phyloP scores from a whole-genome alignment of 1,139 yeast genomes.

The Schwanniomyces etchellsii region DNA sequence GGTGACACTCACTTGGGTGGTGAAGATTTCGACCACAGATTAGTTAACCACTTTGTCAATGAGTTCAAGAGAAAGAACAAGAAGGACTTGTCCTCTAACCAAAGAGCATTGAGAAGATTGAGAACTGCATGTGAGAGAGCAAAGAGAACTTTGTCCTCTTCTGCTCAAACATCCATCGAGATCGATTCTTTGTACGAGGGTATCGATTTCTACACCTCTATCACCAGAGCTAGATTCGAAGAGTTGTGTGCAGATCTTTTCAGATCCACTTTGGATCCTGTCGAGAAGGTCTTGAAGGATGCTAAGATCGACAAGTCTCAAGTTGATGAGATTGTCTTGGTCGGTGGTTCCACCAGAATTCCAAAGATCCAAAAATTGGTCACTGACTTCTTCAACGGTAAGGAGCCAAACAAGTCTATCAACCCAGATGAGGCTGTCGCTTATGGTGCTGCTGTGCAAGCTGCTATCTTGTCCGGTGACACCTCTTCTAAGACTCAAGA shows the following conservation, averaged over 20 bases:
- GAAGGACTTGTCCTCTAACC: slow-evolving; percentile 82
- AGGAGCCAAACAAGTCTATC: slow-evolving; percentile 90
- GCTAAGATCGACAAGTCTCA: slow-evolving; percentile 84
- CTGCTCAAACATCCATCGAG: slow-evolving; percentile 93
- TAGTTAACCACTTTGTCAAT: slow-evolving; percentile 74
- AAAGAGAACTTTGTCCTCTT: slow-evolving; percentile 95
- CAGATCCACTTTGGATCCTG: slow-evolving; percentile 95
- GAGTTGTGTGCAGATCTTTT: slow-evolving; percentile 93
- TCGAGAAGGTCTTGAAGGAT: slow-evolving; percentile 95
- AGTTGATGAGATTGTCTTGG: slow-evolving; percentile 93
- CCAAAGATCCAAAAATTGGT: slow-evolving; percentile 97
- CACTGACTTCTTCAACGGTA: slow-evolving; percentile 96
- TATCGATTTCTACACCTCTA: slow-evolving; percentile 91
- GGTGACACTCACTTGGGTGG: slow-evolving; percentile 99
- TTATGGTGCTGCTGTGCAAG: slow-evolving; percentile 98
- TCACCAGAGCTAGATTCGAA: slow-evolving; percentile 99
- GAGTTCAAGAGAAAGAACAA: slow-evolving; percentile 97
- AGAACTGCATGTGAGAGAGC: slow-evolving; percentile 99
- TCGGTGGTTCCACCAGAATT: slow-evolving; percentile 99
- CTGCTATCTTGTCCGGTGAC: slow-evolving; percentile 76
- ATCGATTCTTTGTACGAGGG: slow-evolving; percentile 96
- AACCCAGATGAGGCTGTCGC: slow-evolving; percentile 99
- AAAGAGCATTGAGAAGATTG: slow-evolving; percentile 95
- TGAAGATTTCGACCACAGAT: slow-evolving; percentile 57
- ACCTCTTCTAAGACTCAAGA: slow-evolving; percentile 69